A percentile compares a stretch with the other conserved stretches of the same genome.
These are phyloP conservation scores for Pseudoperonospora humuli DNA, from an alignment of 352 stramenopile species.

Conservation along the genomic window DNA sequence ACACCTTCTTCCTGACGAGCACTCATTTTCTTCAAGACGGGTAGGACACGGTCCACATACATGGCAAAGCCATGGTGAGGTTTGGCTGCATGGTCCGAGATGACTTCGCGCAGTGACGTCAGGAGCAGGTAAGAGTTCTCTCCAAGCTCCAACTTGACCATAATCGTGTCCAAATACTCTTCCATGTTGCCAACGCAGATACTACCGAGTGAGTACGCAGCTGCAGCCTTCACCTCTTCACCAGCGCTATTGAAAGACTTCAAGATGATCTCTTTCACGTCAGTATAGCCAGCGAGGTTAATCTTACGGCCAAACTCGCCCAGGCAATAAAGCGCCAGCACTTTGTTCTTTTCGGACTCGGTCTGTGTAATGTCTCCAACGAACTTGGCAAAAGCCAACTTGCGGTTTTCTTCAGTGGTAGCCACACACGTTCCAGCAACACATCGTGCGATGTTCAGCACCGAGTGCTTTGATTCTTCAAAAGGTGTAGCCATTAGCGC, in stretches of 20 bases:
- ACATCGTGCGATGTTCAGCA: conserved; percentile 91
- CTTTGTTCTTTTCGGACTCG: conserved; percentile 57
- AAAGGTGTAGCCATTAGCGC: conserved; percentile 58
- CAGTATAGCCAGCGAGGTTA: conserved; percentile 73
- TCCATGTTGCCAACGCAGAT: conserved; percentile 92
- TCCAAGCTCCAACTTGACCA: conserved; percentile 86
- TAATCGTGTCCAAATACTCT: conserved; percentile 87
- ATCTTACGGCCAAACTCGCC: conserved; percentile 93
- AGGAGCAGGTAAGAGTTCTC: conserved; percentile 96
- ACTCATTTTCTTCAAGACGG: conserved; percentile 91
- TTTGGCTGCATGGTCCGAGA: conserved; percentile 72
- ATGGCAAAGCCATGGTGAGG: conserved; percentile 65
- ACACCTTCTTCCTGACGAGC: conserved; percentile 92
- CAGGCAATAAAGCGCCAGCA: conserved; percentile 91
- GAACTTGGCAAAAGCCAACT: conserved; percentile 69
- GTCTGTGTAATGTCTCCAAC: conserved; percentile 51
- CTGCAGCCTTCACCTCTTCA: conserved; percentile 95
- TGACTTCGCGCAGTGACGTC: conserved; percentile 94
- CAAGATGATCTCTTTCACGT: conserved; percentile 88
- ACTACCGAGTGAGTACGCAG: conserved; percentile 93
- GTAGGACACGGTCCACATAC: conserved; percentile 86
- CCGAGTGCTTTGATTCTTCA: conserved; percentile 84
- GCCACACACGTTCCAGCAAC: conserved; percentile 82
- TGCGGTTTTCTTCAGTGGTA: conserved; percentile 45
- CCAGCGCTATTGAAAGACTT: conserved; percentile 73